Percentiles rank a stretch among this genome's conserved stretches.
phyloP scores from a whole-genome alignment of 2,329 filamentous ascomycete genomes.

The Aspergillus uvarum region DNA sequence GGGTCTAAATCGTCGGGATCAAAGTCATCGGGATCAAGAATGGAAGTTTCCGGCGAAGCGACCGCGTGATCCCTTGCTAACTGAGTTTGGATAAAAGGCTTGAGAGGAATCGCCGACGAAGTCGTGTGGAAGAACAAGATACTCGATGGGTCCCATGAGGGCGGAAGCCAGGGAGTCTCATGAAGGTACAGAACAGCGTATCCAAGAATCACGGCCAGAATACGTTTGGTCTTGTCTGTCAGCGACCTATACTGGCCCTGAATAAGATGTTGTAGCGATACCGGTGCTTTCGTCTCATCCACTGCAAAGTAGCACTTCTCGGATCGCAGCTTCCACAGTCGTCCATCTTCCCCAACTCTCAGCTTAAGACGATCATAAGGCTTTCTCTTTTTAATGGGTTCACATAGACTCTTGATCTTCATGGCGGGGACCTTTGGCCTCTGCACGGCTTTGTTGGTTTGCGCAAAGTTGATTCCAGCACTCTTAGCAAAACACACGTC shows the following conservation, averaged over 20 bases:
- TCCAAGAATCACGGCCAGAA: slow-evolving; percentile 5
- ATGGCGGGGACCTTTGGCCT: background rate
- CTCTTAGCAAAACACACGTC: too few species aligned
- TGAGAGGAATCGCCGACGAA: background rate
- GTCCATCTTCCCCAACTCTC: background rate
- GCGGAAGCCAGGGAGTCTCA: slow-evolving; percentile 7
- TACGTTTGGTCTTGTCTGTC: slow-evolving; percentile 12
- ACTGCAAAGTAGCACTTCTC: background rate
- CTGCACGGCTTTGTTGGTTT: too few species aligned
- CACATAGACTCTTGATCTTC: background rate
- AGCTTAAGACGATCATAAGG: too few species aligned
- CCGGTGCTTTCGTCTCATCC: background rate
- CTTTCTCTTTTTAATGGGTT: too few species aligned
- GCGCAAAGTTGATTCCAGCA: too few species aligned
- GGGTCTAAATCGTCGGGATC: slow-evolving; percentile 3
- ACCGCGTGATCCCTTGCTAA: background rate
- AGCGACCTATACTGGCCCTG: background rate
- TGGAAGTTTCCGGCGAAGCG: background rate
- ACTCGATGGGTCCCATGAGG: background rate
- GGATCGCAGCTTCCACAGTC: slow-evolving; percentile 10
- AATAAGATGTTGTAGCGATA: slow-evolving; percentile 9
- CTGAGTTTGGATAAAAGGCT: slow-evolving; percentile 6
- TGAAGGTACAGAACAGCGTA: slow-evolving; percentile 10
- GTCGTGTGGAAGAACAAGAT: slow-evolving; percentile 9
- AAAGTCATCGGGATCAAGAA: background rate